Percentiles rank a stretch among this genome's conserved stretches.
These are phyloP conservation scores for Raffaelea albimanens DNA, from an alignment of 2,329 filamentous ascomycete genomes.

Conservation along the genomic window DNA sequence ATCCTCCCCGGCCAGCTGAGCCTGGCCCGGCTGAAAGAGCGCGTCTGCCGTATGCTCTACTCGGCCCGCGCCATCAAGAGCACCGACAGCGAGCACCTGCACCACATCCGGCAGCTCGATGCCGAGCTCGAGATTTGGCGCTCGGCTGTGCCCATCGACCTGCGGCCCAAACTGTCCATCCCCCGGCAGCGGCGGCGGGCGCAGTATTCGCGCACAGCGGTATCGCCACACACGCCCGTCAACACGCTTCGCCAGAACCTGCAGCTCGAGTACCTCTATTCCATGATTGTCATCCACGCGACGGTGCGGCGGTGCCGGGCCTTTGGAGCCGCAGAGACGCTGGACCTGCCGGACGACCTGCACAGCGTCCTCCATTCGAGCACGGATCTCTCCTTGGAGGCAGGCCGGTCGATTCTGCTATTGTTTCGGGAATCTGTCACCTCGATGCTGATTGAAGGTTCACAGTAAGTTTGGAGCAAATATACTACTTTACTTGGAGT, in stretches of 20 bases:
- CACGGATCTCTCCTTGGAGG: constrained; percentile 41
- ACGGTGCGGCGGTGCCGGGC: constrained; percentile 41
- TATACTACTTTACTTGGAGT: constrained; percentile 36
- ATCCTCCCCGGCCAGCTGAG: constrained; percentile 38
- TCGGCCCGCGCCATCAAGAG: constrained; percentile 37
- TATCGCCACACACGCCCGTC: too few relatives aligned
- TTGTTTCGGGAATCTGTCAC: too few relatives aligned
- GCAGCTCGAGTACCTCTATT: constrained; percentile 43
- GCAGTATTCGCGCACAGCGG: background rate
- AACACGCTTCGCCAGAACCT: constrained; percentile 15
- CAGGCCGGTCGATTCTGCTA: constrained; percentile 46
- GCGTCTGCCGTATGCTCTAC: constrained; percentile 37
- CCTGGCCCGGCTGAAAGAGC: constrained; percentile 41
- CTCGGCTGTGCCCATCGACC: constrained; percentile 31
- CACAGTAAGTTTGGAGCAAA: constrained; percentile 32
- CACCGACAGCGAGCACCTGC: constrained; percentile 43
- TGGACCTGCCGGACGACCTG: background rate
- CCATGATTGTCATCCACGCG: constrained; percentile 44
- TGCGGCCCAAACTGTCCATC: constrained; percentile 31
- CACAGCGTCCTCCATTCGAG: constrained; percentile 27
- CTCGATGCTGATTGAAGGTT: constrained; percentile 34
- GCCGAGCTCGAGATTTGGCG: constrained; percentile 48
- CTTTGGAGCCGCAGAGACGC: constrained; percentile 23
- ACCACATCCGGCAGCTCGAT: constrained; percentile 46
- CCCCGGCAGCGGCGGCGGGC: constrained; percentile 13